Evolutionary conservation across 2,329 filamentous ascomycete genomes (phyloP), one percentile per base, ranked within the genome.

Genomic region (Arthrocladium fulminans): DNA sequence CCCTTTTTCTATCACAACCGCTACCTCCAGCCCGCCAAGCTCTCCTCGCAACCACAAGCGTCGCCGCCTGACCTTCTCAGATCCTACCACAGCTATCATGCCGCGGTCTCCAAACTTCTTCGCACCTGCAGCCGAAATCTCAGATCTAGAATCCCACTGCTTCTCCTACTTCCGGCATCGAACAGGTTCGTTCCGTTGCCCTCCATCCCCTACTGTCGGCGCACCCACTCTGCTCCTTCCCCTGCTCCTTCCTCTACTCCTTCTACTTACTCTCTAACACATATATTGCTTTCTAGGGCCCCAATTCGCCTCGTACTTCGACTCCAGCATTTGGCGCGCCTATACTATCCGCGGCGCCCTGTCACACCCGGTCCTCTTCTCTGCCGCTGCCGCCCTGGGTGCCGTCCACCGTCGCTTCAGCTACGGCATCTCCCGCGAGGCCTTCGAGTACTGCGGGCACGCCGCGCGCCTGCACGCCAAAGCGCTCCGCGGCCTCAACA

Each of bases 111-210:
- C 20, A 55, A 55, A 27, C 58, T 59, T 45, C 59, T 58, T 45
- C 59, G 57, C 44, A 49, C 40, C 35, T 48, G 12, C 59, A 59
- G 50, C 59, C 59, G 3, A 54, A 60, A 27, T 51, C 58, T 10
- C 57, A 17, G 49, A 64, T 29, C 63, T 57, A 45, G 39, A 57
- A 13, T 47, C 43, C 7, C 60, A 56, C 29, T 63, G 57, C 27
- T 63, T 63, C 45, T 56, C 62, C 40, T 63, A 60, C 51, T 64
- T 64, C 42, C 60, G 59, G 7, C 52, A 60, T n/a, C 52, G 57
- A 15, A 64, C 61, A 1, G 54, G 57, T n/a, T n/a, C n/a, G n/a
- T n/a, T n/a, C n/a, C n/a, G n/a, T n/a, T n/a, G n/a, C n/a, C n/a
- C n/a, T n/a, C n/a, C n/a, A n/a, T n/a, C n/a, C n/a, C n/a, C n/a